phyloP scores from a whole-genome alignment of 1,139 yeast genomes.

The Sugiyamaella grinbergsii region DNA sequence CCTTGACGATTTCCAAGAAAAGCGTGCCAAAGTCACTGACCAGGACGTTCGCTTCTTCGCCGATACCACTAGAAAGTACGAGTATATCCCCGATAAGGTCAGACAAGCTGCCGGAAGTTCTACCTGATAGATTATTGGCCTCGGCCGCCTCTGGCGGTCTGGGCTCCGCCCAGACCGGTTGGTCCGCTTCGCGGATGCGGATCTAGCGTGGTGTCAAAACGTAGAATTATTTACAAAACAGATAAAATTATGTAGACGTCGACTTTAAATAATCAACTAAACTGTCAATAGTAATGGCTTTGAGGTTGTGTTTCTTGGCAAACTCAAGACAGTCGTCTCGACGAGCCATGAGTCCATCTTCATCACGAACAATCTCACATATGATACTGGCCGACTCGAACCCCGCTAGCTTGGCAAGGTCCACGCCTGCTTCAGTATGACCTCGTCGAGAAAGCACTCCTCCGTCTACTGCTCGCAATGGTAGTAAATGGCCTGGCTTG shows the following conservation, averaged over 20 bases:
- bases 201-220: neutral
- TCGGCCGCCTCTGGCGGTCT: constrained; percentile 3
- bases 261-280: constrained; percentile 53
- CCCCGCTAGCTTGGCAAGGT: constrained; percentile 75
- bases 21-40: constrained; percentile 68
- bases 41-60: constrained; percentile 70
- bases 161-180: constrained; percentile 8
- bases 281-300: constrained; percentile 79
- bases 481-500: constrained; percentile 93
- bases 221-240: constrained; percentile 9
- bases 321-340: constrained; percentile 80
- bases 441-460: constrained; percentile 82
- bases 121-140: neutral
- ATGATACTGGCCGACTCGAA: constrained; percentile 87
- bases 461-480: constrained; percentile 88
- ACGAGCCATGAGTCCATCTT: constrained; percentile 96
- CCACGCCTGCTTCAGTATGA: constrained; percentile 98
- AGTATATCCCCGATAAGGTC: constrained; percentile 53
- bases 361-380: constrained; percentile 90
- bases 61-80: constrained; percentile 76
- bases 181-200: neutral
- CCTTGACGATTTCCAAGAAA: constrained; percentile 78
- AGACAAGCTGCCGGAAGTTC: constrained; percentile 8
- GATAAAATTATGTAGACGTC: neutral
- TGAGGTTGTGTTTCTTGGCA: constrained; percentile 61